These are phyloP conservation scores for Microbotryum intermedium DNA, from an alignment of 1,284 basidiomycete species.

Conservation along the genomic window DNA sequence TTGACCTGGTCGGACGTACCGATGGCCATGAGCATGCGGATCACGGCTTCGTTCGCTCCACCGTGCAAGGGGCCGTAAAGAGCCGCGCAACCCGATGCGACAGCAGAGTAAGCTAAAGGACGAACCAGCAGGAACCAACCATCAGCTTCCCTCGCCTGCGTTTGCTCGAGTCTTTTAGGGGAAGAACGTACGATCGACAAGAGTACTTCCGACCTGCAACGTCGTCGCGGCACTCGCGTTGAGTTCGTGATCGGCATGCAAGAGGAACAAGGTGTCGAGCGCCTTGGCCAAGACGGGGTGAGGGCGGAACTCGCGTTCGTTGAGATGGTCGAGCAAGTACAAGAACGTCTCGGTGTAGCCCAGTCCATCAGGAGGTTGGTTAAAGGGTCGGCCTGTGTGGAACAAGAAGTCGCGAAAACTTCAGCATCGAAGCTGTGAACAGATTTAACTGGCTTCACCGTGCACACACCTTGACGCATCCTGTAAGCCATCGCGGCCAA, in stretches of 20 bases:
- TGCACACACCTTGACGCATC: background rate
- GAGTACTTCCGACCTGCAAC: constrained; percentile 71
- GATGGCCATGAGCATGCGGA: constrained; percentile 78
- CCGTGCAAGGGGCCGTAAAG: constrained; percentile 63
- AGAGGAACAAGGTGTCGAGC: constrained; percentile 70
- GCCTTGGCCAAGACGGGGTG: constrained; percentile 75
- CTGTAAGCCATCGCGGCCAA: constrained; percentile 52
- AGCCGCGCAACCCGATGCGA: constrained; percentile 67
- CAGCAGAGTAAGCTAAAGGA: constrained; percentile 64
- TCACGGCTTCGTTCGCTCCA: constrained; percentile 47
- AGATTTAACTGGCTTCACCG: background rate
- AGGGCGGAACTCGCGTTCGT: constrained; percentile 53
- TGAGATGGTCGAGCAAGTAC: constrained; percentile 42
- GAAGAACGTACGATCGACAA: constrained; percentile 45
- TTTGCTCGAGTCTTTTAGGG: too few relatives aligned
- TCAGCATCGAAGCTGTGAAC: background rate
- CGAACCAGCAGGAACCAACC: too few relatives aligned
- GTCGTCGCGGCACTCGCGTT: constrained; percentile 76
- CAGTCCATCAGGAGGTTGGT: constrained; percentile 69
- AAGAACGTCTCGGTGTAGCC: constrained; percentile 74
- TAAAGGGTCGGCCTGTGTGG: constrained; percentile 80
- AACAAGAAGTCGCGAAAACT: constrained; percentile 53
- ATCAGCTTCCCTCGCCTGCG: too few relatives aligned
- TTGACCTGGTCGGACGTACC: constrained; percentile 63
- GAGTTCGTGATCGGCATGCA: constrained; percentile 80